phyloP scores from a whole-genome alignment of 2,329 filamentous ascomycete genomes.

The Colletotrichum theobromicola region DNA sequence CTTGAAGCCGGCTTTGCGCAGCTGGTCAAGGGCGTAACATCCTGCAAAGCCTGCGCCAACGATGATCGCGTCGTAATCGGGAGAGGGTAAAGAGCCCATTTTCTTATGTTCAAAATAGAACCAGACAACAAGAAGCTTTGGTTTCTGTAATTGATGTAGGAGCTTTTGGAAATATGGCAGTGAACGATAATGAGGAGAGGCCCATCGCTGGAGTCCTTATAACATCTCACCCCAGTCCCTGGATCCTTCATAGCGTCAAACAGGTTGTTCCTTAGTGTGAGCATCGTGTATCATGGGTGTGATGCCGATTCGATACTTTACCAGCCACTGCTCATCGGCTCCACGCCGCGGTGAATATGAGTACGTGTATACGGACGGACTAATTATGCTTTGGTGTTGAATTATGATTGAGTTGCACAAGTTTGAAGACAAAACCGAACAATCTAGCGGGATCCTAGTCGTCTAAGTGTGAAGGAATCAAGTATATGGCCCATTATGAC shows the following conservation, averaged over 20 bases:
- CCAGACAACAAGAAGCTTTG: no score
- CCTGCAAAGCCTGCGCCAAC: conserved; percentile 28
- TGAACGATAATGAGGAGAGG: no score
- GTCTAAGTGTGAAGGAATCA: neutral
- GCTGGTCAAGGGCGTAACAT: conserved; percentile 32
- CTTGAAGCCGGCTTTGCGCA: conserved; percentile 38
- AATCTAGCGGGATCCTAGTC: neutral
- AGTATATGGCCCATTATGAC: neutral
- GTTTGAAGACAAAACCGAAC: no score
- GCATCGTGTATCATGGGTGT: neutral
- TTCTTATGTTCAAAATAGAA: neutral
- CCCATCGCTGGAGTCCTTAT: neutral
- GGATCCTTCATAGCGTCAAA: neutral
- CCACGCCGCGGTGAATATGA: neutral
- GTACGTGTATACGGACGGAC: neutral
- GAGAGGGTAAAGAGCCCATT: neutral
- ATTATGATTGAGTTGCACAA: no score
- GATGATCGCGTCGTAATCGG: conserved; percentile 23
- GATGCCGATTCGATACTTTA: neutral
- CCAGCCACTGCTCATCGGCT: neutral
- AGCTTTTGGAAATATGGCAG: no score
- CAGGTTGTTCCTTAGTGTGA: neutral
- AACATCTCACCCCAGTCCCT: neutral
- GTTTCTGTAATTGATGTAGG: no score
- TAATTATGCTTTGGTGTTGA: neutral